phyloP scores from a whole-genome alignment of 139 green algal species.

The Gonium pectorale region DNA sequence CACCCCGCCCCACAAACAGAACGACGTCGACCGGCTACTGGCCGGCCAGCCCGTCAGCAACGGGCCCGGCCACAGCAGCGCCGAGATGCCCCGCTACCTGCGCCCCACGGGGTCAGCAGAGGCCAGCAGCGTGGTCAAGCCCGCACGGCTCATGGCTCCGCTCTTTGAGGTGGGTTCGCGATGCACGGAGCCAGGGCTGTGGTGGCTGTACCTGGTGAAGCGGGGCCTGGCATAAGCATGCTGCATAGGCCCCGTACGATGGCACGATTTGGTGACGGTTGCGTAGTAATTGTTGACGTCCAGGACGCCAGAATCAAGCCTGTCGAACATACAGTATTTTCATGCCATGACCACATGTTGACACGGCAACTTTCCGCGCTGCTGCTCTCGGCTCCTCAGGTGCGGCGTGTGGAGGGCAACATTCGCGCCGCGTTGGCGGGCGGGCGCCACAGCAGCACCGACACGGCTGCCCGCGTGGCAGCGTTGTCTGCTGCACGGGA shows the following conservation, averaged over 20 bases:
- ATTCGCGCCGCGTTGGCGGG: slow-evolving; percentile 33
- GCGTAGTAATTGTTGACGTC: too few species aligned
- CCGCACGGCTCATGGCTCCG: slow-evolving; percentile 37
- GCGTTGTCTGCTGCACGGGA: slow-evolving; percentile 14
- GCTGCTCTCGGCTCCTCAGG: too few species aligned
- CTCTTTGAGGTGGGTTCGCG: slow-evolving; percentile 28
- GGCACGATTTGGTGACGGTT: too few species aligned
- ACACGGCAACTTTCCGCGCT: too few species aligned
- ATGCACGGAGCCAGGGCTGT: too few species aligned
- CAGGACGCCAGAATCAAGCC: too few species aligned
- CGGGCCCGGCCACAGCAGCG: neutral
- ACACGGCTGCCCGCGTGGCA: slow-evolving; percentile 6
- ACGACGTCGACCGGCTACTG: slow-evolving; percentile 41
- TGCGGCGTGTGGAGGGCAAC: slow-evolving; percentile 45
- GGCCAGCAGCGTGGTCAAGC: neutral
- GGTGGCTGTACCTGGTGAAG: too few species aligned
- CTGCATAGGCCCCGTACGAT: neutral
- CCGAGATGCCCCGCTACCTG: slow-evolving; percentile 18
- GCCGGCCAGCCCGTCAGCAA: slow-evolving; percentile 29
- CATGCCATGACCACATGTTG: too few species aligned
- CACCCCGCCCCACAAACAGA: neutral
- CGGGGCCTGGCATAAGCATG: too few species aligned
- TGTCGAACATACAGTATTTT: too few species aligned
- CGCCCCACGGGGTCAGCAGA: neutral
- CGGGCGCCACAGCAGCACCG: slow-evolving; percentile 40